Base-by-base conservation (phyloP, 202 grass and related monocot genomes). In the Saccharum hybrid region DNA sequence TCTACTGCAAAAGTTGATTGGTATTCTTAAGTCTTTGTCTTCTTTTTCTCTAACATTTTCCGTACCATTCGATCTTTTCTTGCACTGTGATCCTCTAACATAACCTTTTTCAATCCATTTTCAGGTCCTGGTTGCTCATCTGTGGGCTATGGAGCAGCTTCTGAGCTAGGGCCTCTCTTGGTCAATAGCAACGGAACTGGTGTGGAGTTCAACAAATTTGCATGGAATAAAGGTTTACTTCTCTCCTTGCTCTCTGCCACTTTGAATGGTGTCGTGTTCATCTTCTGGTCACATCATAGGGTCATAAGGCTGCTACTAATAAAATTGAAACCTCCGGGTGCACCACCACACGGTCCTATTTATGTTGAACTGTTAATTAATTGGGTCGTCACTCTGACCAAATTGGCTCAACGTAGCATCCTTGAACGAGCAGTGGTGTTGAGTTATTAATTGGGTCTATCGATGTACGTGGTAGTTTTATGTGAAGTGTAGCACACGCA, bases 61-160 rank as follows among this genome's bases (percentile, higher is more conserved):
- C 38, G 8, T 39, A 1, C 38, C 8, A 38, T 38, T 38, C 37
- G 0, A 70, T 71, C 18, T 84, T 36, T 15, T 42, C 36, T 39
- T 5, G n/a, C 45, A 49, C 37, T 39, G 10, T 8, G 66, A 18
- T 10, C 37, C 38, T 42, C 19, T 68, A 21, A 21, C 37, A 13
- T 40, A 68, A 41, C 19, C 9, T 7, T 71, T 71, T 71, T 15
- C 19, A 1, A 26, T 71, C 7, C 40, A 14, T 82, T 41, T 70
- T 13, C 76, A 96, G 88, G 94, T 0, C 94, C 94, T 78, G 94
- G 94, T 30, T 93, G 94, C 82, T 96, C 94, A 46, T 96, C 94
- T 42, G 88, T 97, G 72, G 94, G 94, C 43, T 97, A 88, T 78
- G 94, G 94, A 84, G 94, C 86, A 90, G 94, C 94, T 79, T 51